These are phyloP conservation scores for Westerdykella aurantiaca DNA, from an alignment of 2,329 filamentous ascomycete species.

Conservation along the genomic window DNA sequence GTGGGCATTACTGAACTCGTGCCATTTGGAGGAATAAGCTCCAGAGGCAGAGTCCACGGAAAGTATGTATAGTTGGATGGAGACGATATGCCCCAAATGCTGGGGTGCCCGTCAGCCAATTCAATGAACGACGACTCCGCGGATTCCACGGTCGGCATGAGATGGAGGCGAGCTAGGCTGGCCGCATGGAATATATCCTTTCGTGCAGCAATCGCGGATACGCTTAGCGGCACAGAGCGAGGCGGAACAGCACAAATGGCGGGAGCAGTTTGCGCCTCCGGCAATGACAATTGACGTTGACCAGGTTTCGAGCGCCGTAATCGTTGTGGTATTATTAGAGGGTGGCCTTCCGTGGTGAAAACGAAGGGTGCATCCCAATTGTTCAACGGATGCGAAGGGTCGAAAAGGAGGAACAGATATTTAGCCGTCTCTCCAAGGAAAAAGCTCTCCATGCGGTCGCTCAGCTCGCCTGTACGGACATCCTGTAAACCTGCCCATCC, in stretches of 20 bases:
- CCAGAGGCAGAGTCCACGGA: slow-evolving; percentile 82
- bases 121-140: slow-evolving; percentile 23
- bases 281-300: not conserved
- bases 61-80: slow-evolving; percentile 78
- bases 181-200: slow-evolving; percentile 84
- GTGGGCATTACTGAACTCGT: slow-evolving; percentile 67
- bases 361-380: slow-evolving; percentile 80
- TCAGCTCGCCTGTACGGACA: slow-evolving; percentile 65
- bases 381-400: slow-evolving; percentile 80
- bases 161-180: slow-evolving; percentile 73
- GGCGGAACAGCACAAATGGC: slow-evolving; percentile 64
- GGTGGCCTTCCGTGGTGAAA: slow-evolving; percentile 94
- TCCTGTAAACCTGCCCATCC: slow-evolving; percentile 80
- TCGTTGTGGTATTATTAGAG: slow-evolving; percentile 67
- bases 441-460: slow-evolving; percentile 97
- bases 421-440: slow-evolving; percentile 95
- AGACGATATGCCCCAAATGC: slow-evolving; percentile 52
- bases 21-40: slow-evolving; percentile 69
- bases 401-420: slow-evolving; percentile 89
- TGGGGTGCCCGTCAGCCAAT: slow-evolving; percentile 42
- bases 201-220: slow-evolving; percentile 74
- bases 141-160: slow-evolving; percentile 56
- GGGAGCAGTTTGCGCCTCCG: slow-evolving; percentile 15
- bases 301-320: slow-evolving; percentile 20
- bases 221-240: slow-evolving; percentile 56